Base-by-base conservation (phyloP, 2,329 filamentous ascomycete species). In the Periglandula ipomoeae region DNA sequence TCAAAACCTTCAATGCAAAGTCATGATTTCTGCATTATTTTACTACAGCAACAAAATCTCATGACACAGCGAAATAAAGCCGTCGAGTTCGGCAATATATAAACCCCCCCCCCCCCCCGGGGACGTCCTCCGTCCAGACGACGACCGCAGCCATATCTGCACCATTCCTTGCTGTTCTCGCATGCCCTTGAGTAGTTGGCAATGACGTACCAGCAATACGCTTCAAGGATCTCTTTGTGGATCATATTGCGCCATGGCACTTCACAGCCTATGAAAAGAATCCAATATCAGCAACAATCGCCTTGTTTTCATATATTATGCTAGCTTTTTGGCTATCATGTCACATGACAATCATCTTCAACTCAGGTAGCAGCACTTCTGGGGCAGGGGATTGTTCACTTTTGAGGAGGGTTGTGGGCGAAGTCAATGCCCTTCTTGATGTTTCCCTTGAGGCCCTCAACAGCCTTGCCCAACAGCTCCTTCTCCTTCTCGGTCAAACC, bases 341-440 rank as follows among this genome's bases (percentile, higher is more conserved):
- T 55, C 26, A 55, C 52, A 48, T 51, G 52, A 56, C 58, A 56
- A 55, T 55, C 57, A 52, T 59, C 52, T 52, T 58, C 58, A 51
- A 56, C 56, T 58, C 58, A 48, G 51, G 55, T 55, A 54, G 55
- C 57, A 55, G 56, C 56, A 58, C 58, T 55, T 52, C 55, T 55
- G 56, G 56, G 57, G 50, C 55, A 57, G 50, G 59, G 60, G 59
- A 50, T 53, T 62, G 62, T 68, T 87, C 82, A 90, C 87, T 90
- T 90, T 81, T 89, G 82, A 65, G 89, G 85, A 67, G 87, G 82
- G 78, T 85, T 90, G 75, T 87, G 78, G 70, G 84, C 84, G 67
- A 97, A 98, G 66, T 84, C 81, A 65, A 96, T 76, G 66, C 93
- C 93, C 82, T 97, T 96, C 64, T 81, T 73, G 67, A 98, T 95